phyloP scores from a whole-genome alignment of 129 eudicot genomes.

The Heracleum sosnowskyi region DNA sequence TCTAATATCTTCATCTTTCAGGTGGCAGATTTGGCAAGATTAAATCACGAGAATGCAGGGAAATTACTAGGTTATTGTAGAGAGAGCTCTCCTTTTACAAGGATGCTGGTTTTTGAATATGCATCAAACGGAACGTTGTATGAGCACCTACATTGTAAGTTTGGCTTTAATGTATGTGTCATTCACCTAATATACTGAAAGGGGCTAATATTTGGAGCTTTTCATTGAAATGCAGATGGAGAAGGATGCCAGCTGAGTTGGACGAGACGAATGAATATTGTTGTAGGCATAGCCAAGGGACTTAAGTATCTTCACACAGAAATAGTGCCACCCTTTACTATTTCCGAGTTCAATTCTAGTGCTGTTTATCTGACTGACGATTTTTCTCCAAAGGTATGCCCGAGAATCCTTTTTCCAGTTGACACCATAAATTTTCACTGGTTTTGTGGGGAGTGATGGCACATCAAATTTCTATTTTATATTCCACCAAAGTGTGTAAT shows the following conservation, averaged over 20 bases:
- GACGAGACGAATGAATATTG: conserved; percentile 82
- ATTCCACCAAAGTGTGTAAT: not conserved
- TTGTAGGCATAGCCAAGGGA: conserved; percentile 77
- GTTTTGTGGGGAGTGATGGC: not conserved
- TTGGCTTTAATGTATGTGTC: not conserved
- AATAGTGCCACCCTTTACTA: conserved; percentile 77
- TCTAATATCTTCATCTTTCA: conserved; percentile 20
- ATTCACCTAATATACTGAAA: not conserved
- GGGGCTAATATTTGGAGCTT: conserved; percentile 10
- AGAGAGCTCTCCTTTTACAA: conserved; percentile 71
- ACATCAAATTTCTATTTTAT: not conserved
- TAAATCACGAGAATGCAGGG: conserved; percentile 67
- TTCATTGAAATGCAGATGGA: conserved; percentile 38
- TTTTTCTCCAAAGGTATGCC: conserved; percentile 81
- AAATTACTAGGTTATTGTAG: conserved; percentile 79
- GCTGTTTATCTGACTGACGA: conserved; percentile 86
- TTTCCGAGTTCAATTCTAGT: conserved; percentile 74
- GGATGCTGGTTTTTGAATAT: conserved; percentile 95
- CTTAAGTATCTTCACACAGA: conserved; percentile 85
- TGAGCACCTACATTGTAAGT: conserved; percentile 92
- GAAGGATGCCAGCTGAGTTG: conserved; percentile 89
- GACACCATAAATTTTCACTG: not conserved
- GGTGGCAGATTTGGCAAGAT: conserved; percentile 90
- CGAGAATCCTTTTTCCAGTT: not conserved
- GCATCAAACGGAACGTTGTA: conserved; percentile 93